phyloP scores from a whole-genome alignment of 1,284 basidiomycete genomes.

The Cystobasidium pallidum region DNA sequence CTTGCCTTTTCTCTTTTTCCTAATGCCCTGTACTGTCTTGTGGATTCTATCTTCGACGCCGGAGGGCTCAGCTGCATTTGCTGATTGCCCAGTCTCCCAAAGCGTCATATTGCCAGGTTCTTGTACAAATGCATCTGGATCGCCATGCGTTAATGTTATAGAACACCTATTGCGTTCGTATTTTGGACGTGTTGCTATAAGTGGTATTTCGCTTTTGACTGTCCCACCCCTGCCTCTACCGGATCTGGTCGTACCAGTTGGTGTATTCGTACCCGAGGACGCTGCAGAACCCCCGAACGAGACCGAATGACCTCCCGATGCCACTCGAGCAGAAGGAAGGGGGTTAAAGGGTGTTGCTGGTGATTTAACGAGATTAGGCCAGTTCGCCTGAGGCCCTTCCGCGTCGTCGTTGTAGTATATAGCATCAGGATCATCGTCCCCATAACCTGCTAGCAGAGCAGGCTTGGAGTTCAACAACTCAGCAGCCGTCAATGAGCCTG shows the following conservation, averaged over 20 bases:
- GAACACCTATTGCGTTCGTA: constrained; percentile 93
- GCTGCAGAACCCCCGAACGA: background rate
- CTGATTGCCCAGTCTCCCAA: background rate
- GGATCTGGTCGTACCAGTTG: constrained; percentile 30
- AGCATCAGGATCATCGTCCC: constrained; percentile 51
- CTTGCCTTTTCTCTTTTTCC: constrained; percentile 62
- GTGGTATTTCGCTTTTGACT: constrained; percentile 20
- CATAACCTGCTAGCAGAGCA: constrained; percentile 27
- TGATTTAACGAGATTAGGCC: constrained; percentile 77
- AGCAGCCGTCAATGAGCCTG: constrained; percentile 30
- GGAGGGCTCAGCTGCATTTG: background rate
- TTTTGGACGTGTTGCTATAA: constrained; percentile 63
- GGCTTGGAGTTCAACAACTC: constrained; percentile 29
- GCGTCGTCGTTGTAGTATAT: constrained; percentile 56
- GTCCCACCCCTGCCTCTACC: constrained; percentile 4
- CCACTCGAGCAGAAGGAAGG: constrained; percentile 6
- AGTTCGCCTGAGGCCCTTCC: constrained; percentile 76
- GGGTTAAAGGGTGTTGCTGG: constrained; percentile 22
- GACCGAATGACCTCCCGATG: background rate
- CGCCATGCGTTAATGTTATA: constrained; percentile 82
- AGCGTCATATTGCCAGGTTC: background rate
- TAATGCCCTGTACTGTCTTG: constrained; percentile 12
- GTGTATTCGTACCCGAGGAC: background rate
- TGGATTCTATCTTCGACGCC: background rate
- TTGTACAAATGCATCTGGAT: constrained; percentile 44